Conservation (phyloP, 2,329 filamentous ascomycete genomes). For the Penicillium sp. region DNA sequence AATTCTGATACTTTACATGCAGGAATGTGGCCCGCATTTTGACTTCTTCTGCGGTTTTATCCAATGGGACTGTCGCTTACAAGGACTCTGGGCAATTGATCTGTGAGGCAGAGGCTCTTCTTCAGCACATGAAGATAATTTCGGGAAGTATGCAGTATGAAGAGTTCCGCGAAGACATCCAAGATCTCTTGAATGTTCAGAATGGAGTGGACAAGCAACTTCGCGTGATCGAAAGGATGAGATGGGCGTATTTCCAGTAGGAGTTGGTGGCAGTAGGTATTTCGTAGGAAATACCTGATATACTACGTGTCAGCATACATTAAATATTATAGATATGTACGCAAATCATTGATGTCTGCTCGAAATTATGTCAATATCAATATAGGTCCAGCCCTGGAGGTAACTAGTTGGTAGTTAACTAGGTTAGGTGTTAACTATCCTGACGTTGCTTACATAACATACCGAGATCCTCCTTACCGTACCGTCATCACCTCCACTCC, state of each 20-base stretch:
- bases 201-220: constrained; percentile 76
- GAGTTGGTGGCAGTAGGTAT: no score
- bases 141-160: constrained; percentile 73
- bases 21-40: constrained; percentile 82
- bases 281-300: not conserved
- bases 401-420: no score
- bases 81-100: constrained; percentile 89
- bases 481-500: constrained; percentile 18
- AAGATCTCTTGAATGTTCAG: constrained; percentile 77
- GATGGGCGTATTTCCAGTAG: constrained; percentile 88
- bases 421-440: not conserved
- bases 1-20: constrained; percentile 3
- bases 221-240: constrained; percentile 76
- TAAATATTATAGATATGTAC: no score
- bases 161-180: constrained; percentile 85
- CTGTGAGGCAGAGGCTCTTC: constrained; percentile 83
- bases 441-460: constrained; percentile 4
- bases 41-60: constrained; percentile 61
- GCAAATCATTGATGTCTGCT: not conserved
- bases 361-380: no score
- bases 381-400: no score
- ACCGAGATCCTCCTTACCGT: constrained; percentile 14
- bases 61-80: constrained; percentile 77
- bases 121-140: constrained; percentile 64
- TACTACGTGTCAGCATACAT: not conserved